These are phyloP conservation scores for Pichia sp. DNA, from an alignment of 1,139 yeast species.

Conservation along the genomic window DNA sequence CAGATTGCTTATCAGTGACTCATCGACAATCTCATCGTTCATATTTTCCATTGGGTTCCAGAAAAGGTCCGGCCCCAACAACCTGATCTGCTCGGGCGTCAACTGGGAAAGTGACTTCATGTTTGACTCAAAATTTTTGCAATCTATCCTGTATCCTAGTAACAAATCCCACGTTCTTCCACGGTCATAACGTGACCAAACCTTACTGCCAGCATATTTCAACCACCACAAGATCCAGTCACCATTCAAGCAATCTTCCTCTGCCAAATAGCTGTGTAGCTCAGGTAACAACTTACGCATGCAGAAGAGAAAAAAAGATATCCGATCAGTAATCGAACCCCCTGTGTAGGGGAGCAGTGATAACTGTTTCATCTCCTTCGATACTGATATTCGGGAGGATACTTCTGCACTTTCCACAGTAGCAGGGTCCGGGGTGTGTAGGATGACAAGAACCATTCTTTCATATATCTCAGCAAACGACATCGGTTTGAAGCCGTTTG, in stretches of 20 bases:
- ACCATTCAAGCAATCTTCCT: slow-evolving; percentile 79
- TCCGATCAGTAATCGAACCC: slow-evolving; percentile 66
- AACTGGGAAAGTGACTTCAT: slow-evolving; percentile 23
- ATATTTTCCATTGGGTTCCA: slow-evolving; percentile 33
- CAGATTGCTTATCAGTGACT: background rate
- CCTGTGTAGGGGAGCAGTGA: slow-evolving; percentile 35
- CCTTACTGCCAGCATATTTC: slow-evolving; percentile 87
- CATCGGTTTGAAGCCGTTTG: slow-evolving; percentile 34
- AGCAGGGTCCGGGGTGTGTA: slow-evolving; percentile 61
- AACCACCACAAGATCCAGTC: slow-evolving; percentile 97
- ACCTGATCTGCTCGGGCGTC: slow-evolving; percentile 23
- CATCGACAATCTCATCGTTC: slow-evolving; percentile 10
- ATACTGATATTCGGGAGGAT: background rate
- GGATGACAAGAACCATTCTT: slow-evolving; percentile 66
- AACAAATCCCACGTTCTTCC: slow-evolving; percentile 88
- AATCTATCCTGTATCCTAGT: slow-evolving; percentile 69
- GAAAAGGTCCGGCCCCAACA: slow-evolving; percentile 33
- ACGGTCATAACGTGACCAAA: slow-evolving; percentile 75
- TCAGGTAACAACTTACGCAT: slow-evolving; percentile 70
- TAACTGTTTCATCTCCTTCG: slow-evolving; percentile 15
- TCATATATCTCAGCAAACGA: slow-evolving; percentile 70
- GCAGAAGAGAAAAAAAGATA: slow-evolving; percentile 67
- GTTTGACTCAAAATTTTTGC: slow-evolving; percentile 29
- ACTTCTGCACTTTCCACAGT: slow-evolving; percentile 7
- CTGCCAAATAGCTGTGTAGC: slow-evolving; percentile 68